Percentiles rank a stretch among this genome's conserved stretches.
Conservation (phyloP, 441 rosid genomes). For the Biscutella laevigata region DNA sequence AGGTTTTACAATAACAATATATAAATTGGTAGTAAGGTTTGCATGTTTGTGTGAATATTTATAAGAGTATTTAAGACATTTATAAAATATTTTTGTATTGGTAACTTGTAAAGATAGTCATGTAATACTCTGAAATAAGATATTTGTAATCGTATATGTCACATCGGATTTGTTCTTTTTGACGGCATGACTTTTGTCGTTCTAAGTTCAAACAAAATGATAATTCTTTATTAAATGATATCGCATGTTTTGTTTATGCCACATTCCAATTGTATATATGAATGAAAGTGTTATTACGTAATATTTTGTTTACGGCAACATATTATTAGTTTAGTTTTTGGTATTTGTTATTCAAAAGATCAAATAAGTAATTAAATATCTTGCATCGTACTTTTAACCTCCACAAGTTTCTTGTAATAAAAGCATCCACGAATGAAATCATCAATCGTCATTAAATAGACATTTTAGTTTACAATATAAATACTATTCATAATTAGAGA, state of each 20-base stretch:
- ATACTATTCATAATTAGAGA: constrained; percentile 1
- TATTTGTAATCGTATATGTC: constrained; percentile 12
- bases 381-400: neutral
- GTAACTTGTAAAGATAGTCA: constrained; percentile 19
- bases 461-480: neutral
- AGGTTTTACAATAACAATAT: too few species aligned
- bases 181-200: constrained; percentile 2
- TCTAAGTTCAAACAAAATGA: neutral
- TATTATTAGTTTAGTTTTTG: too few species aligned
- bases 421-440: neutral
- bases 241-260: neutral
- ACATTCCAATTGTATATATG: neutral
- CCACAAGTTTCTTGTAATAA: neutral
- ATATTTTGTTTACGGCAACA: neutral
- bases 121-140: constrained; percentile 13
- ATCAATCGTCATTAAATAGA: constrained; percentile 3
- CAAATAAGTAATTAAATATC: neutral
- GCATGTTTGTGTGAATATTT: too few species aligned
- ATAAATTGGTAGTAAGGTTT: too few species aligned
- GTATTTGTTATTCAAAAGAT: neutral
- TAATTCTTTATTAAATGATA: neutral
- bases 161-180: constrained; percentile 21
- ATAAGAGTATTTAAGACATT: too few species aligned
- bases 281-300: neutral
- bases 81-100: neutral